Conservation (phyloP, 805 yeast genomes). For the Millerozyma acaciae region DNA sequence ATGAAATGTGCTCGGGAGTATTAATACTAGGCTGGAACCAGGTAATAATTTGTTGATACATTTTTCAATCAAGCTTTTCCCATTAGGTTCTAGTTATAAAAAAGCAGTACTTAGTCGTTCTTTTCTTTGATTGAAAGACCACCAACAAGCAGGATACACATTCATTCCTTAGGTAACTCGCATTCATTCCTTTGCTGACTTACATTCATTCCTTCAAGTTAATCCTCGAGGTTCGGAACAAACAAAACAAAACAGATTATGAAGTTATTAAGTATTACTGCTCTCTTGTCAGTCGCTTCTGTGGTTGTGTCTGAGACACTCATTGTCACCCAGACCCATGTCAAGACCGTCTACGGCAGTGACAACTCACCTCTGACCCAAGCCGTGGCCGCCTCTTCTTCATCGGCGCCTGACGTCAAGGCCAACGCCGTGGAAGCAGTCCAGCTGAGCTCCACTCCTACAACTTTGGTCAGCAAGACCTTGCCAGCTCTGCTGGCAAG, state of each 20-base stretch:
- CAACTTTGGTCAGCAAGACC: conserved; percentile 14
- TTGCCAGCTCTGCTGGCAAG: conserved; percentile 11
- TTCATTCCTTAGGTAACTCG: no score
- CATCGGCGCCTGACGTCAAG: conserved; percentile 13
- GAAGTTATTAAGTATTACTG: conserved; percentile 20
- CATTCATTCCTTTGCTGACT: no score
- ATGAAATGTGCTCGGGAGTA: no score
- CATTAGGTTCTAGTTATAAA: no score
- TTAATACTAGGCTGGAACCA: no score
- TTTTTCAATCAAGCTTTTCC: no score
- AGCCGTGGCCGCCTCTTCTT: conserved; percentile 12
- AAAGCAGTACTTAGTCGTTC: no score
- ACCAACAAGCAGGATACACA: no score
- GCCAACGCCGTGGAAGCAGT: conserved; percentile 7
- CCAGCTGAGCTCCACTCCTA: conserved; percentile 15
- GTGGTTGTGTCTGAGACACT: conserved; percentile 21
- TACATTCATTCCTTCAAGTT: no score
- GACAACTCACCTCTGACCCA: conserved; percentile 1
- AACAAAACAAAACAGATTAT: conserved; percentile 13
- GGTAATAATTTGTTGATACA: no score
- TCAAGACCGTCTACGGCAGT: conserved; percentile 21
- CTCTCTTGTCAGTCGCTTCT: conserved; percentile 14
- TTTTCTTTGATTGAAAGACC: no score
- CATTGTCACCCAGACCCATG: conserved; percentile 25
- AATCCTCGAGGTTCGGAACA: no score